These are phyloP conservation scores for Saraca asoca DNA, from an alignment of 331 rosid genomes.

Conservation along the genomic window DNA sequence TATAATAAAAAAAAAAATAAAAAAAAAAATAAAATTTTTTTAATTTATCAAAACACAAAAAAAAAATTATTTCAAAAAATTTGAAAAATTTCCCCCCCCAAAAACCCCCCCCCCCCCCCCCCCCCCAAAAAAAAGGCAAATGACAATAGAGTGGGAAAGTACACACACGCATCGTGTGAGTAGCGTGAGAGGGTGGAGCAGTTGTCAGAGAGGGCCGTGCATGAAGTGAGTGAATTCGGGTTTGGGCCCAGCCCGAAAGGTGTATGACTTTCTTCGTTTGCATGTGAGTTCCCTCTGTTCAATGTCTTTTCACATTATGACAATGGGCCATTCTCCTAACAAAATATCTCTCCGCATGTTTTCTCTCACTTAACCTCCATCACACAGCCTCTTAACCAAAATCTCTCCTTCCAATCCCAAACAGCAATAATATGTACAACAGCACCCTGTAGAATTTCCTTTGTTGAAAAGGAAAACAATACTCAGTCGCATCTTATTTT, in stretches of 20 bases:
- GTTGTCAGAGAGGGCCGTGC: neutral
- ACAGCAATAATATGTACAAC: no score
- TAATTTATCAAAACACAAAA: no score
- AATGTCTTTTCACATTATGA: conserved; percentile 11
- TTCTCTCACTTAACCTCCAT: neutral
- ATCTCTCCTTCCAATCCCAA: neutral
- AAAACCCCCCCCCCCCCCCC: no score
- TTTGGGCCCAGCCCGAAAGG: conserved; percentile 25
- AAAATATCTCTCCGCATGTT: conserved; percentile 24
- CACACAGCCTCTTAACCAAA: conserved; percentile 22
- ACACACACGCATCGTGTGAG: neutral
- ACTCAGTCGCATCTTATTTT: no score
- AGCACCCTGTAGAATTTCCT: no score
- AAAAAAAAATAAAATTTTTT: no score
- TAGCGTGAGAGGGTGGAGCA: conserved; percentile 36
- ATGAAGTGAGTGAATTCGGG: conserved; percentile 11
- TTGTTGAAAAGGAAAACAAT: no score
- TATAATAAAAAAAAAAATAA: no score
- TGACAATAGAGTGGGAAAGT: no score
- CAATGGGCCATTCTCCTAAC: conserved; percentile 3
- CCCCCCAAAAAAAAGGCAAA: no score
- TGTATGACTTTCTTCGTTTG: conserved; percentile 32
- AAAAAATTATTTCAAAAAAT: no score
- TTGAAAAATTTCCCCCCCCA: no score
- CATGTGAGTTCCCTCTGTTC: conserved; percentile 44